Evolutionary conservation across 768 basidiomycete species (phyloP).

Genomic region (Antrodiella citrinella): DNA sequence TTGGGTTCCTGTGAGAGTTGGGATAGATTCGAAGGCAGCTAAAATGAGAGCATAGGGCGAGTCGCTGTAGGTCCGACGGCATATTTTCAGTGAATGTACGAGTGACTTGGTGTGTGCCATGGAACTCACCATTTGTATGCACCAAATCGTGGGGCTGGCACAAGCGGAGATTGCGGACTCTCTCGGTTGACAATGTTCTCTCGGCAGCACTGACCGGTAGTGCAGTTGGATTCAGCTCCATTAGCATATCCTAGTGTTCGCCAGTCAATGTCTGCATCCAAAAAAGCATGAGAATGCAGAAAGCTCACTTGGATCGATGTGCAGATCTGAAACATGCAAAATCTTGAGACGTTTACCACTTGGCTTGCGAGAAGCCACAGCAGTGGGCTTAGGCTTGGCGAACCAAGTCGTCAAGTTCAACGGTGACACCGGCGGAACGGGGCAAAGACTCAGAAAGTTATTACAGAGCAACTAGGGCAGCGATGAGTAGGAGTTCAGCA

Average conservation of each 20-base stretch:
- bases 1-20: constrained; percentile 52
- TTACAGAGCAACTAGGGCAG: constrained; percentile 43
- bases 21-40: constrained; percentile 59
- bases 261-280: not conserved
- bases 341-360: constrained; percentile 65
- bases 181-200: constrained; percentile 37
- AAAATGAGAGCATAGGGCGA: constrained; percentile 52
- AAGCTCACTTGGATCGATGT: constrained; percentile 59
- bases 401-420: constrained; percentile 66
- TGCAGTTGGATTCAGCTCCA: constrained; percentile 68
- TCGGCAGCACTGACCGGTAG: constrained; percentile 59
- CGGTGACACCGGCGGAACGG: constrained; percentile 47
- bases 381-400: constrained; percentile 67
- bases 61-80: constrained; percentile 42
- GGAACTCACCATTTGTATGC: constrained; percentile 45
- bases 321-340: constrained; percentile 70
- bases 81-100: not conserved
- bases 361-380: constrained; percentile 45
- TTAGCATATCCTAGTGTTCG: constrained; percentile 50
- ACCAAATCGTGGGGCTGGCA: constrained; percentile 64
- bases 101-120: not conserved
- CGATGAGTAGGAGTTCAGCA: constrained; percentile 1
- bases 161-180: constrained; percentile 42
- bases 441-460: constrained; percentile 49
- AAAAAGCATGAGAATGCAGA: not conserved